Conservation (phyloP, 139 green algal genomes). For the Chlorella sp. region DNA sequence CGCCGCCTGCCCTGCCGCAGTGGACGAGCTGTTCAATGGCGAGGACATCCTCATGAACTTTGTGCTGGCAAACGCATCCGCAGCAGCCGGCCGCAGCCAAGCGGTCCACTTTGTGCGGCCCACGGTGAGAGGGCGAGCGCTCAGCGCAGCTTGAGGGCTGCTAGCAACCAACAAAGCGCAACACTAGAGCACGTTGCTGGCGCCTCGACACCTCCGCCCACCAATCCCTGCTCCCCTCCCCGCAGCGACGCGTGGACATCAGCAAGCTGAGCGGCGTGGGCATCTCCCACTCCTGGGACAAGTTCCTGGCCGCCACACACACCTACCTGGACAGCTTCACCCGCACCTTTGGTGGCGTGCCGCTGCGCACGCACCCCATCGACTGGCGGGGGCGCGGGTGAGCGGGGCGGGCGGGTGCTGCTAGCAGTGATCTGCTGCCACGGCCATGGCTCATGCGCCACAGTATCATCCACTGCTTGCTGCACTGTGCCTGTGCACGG, state of each 20-base stretch:
- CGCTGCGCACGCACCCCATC: constrained; percentile 2
- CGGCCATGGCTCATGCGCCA: no score
- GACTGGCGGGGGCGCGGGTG: constrained; percentile 13
- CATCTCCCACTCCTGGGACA: constrained; percentile 25
- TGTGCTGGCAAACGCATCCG: constrained; percentile 43
- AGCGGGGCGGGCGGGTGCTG: not conserved
- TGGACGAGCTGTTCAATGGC: constrained; percentile 64
- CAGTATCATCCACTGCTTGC: not conserved
- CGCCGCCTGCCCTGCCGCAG: not conserved
- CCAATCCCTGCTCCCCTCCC: not conserved
- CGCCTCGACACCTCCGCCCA: no score
- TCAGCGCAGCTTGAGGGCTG: not conserved
- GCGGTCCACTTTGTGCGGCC: constrained; percentile 22
- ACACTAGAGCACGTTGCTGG: no score
- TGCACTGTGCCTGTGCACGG: no score
- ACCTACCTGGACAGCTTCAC: constrained; percentile 25
- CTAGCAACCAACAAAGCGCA: no score
- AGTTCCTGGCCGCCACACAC: constrained; percentile 8
- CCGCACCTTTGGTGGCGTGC: constrained; percentile 16
- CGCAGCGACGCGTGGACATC: constrained; percentile 44
- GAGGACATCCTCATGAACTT: constrained; percentile 70
- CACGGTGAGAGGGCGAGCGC: not conserved
- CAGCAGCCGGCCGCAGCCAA: not conserved
- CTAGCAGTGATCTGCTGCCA: no score
- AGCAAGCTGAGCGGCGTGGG: constrained; percentile 36